These are phyloP conservation scores for Cadophora gregata DNA, from an alignment of 2,329 filamentous ascomycete genomes.

Conservation along the genomic window DNA sequence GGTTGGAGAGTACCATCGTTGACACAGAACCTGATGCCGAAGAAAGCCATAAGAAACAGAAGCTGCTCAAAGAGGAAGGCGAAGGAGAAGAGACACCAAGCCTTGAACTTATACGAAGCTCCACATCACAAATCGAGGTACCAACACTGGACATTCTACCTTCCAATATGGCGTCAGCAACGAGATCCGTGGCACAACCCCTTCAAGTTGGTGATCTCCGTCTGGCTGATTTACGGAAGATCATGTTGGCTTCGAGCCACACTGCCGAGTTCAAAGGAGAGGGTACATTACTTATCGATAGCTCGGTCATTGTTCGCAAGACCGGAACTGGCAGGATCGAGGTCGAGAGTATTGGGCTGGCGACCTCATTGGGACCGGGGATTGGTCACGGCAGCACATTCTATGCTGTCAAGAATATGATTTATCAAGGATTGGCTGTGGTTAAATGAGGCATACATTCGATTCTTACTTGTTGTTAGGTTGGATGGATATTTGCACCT, in stretches of 20 bases:
- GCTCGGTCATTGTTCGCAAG: conserved; percentile 86
- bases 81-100: conserved; percentile 46
- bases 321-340: conserved; percentile 86
- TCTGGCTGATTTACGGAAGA: conserved; percentile 83
- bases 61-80: conserved; percentile 52
- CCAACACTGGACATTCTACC: conserved; percentile 56
- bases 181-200: conserved; percentile 79
- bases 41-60: conserved; percentile 52
- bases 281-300: conserved; percentile 88
- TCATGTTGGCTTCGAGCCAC: conserved; percentile 83
- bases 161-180: conserved; percentile 69
- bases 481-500: conserved; percentile 20
- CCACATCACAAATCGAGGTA: conserved; percentile 29
- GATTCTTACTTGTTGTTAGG: not conserved
- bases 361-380: conserved; percentile 47
- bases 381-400: conserved; percentile 69
- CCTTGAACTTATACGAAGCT: conserved; percentile 32
- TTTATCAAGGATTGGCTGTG: conserved; percentile 93
- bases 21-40: conserved; percentile 48
- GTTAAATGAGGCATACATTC: conserved; percentile 62
- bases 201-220: conserved; percentile 94
- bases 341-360: conserved; percentile 75
- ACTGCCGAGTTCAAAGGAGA: conserved; percentile 92
- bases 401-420: conserved; percentile 85
- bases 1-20: conserved; percentile 59